These are phyloP conservation scores for Leishmania braziliensis DNA, from an alignment of 208 protist species.

Conservation along the genomic window DNA sequence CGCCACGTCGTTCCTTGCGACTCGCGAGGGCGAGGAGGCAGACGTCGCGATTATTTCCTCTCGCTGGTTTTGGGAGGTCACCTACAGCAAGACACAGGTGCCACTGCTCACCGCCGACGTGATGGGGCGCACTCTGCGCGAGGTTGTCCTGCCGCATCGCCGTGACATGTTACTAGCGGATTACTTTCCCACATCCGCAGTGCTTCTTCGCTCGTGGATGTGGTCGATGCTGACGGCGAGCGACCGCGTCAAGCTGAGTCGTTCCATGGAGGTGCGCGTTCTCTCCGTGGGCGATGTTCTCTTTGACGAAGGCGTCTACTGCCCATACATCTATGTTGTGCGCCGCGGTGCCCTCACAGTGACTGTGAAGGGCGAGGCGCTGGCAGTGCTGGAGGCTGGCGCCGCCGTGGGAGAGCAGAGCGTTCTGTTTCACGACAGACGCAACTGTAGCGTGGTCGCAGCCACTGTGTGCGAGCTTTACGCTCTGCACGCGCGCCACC, in stretches of 20 bases:
- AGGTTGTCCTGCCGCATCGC: slow-evolving; percentile 58
- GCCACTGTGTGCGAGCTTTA: slow-evolving; percentile 83
- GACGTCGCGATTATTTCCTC: slow-evolving; percentile 82
- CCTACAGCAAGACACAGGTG: slow-evolving; percentile 51
- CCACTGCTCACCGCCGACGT: slow-evolving; percentile 30
- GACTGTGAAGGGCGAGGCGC: slow-evolving; percentile 67
- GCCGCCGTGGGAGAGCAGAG: slow-evolving; percentile 81
- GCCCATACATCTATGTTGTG: slow-evolving; percentile 82
- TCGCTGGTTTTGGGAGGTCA: slow-evolving; percentile 82
- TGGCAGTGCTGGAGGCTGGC: slow-evolving; percentile 68
- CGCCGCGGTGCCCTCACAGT: slow-evolving; percentile 71
- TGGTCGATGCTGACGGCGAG: slow-evolving; percentile 72
- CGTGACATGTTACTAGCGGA: slow-evolving; percentile 57
- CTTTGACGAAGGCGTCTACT: slow-evolving; percentile 63
- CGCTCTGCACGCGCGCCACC: slow-evolving; percentile 60
- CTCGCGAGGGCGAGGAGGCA: slow-evolving; percentile 43
- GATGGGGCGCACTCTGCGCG: slow-evolving; percentile 58
- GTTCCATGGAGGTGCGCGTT: slow-evolving; percentile 70
- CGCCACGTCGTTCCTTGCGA: slow-evolving; percentile 45
- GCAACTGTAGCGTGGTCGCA: slow-evolving; percentile 71
- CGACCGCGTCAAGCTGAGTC: slow-evolving; percentile 78
- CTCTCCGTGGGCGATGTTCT: slow-evolving; percentile 77
- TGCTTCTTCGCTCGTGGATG: slow-evolving; percentile 87
- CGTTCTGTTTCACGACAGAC: slow-evolving; percentile 76
- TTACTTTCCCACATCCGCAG: slow-evolving; percentile 74